These are phyloP conservation scores for Sarocladium oryzae DNA, from an alignment of 2,329 filamentous ascomycete genomes.

Conservation along the genomic window DNA sequence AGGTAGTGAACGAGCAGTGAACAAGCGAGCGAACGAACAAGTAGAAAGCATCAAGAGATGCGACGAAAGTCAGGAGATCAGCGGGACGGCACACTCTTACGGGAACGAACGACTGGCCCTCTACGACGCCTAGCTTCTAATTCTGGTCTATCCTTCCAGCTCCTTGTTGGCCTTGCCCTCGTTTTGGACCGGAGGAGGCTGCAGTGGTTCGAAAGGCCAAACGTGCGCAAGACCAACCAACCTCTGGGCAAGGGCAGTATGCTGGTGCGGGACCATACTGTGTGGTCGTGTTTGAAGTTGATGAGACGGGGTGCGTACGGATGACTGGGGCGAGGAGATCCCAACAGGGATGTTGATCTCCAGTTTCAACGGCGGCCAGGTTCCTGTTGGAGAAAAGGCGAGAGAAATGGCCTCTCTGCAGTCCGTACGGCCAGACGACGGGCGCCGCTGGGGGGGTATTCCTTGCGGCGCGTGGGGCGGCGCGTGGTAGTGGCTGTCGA, in stretches of 20 bases:
- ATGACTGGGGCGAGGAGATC: conserved; percentile 13
- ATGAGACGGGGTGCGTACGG: conserved; percentile 30
- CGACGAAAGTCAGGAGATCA: conserved; percentile 1
- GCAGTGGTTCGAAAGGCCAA: background rate
- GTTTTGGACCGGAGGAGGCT: background rate
- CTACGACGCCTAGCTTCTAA: background rate
- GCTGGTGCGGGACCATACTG: background rate
- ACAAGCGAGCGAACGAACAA: conserved; percentile 2
- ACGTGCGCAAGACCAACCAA: background rate
- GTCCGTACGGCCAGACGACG: too few relatives aligned
- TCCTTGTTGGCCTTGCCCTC: background rate
- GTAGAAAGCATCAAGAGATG: background rate
- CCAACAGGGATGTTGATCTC: conserved; percentile 34
- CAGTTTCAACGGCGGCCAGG: conserved; percentile 15
- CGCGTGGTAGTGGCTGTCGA: background rate
- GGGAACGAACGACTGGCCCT: background rate
- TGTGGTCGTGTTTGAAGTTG: conserved; percentile 43
- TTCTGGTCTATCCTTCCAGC: background rate
- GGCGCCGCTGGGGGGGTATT: too few relatives aligned
- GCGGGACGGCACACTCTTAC: conserved; percentile 2
- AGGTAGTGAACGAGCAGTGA: too few relatives aligned
- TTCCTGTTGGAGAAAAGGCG: conserved; percentile 7
- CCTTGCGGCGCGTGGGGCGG: background rate
- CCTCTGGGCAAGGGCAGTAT: background rate
- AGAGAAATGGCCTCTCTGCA: background rate